Percentiles rank a stretch among this genome's conserved stretches.
phyloP scores from a whole-genome alignment of 805 yeast genomes.

The Kluyveromyces wickerhamii region DNA sequence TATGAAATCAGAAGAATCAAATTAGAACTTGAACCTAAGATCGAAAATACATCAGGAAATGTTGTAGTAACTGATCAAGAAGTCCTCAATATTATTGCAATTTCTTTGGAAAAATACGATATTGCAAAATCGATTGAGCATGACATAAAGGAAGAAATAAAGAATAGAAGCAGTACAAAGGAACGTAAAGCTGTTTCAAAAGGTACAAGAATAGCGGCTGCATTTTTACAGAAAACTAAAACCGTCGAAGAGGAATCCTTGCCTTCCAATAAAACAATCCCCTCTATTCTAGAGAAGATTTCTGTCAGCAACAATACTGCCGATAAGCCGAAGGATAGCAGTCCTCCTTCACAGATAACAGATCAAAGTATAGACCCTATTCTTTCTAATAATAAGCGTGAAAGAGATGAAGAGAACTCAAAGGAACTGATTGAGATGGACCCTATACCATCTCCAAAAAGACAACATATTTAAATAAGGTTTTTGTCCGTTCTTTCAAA shows the following conservation, averaged over 20 bases:
- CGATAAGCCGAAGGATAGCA: too few species aligned
- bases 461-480: not conserved
- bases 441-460: not conserved
- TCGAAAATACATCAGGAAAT: slow-evolving; percentile 7
- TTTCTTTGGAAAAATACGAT: slow-evolving; percentile 20
- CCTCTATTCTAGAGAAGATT: too few species aligned
- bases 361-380: slow-evolving; percentile 4
- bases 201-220: too few species aligned
- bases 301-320: too few species aligned
- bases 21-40: slow-evolving; percentile 8
- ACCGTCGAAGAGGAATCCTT: too few species aligned
- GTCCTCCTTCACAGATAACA: not conserved
- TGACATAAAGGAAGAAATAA: slow-evolving; percentile 18
- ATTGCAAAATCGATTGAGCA: slow-evolving; percentile 23
- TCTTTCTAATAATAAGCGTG: not conserved
- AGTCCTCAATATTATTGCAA: slow-evolving; percentile 24
- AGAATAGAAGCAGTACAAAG: not conserved
- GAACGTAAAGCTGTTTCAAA: too few species aligned
- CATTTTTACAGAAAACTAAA: too few species aligned
- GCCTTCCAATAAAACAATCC: too few species aligned
- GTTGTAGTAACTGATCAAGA: slow-evolving; percentile 23
- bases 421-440: not conserved
- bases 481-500: too few species aligned
- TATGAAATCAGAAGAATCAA: slow-evolving; percentile 49
- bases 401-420: not conserved